These are phyloP conservation scores for Suillus subalutaceus DNA, from an alignment of 768 basidiomycete genomes.

Conservation along the genomic window DNA sequence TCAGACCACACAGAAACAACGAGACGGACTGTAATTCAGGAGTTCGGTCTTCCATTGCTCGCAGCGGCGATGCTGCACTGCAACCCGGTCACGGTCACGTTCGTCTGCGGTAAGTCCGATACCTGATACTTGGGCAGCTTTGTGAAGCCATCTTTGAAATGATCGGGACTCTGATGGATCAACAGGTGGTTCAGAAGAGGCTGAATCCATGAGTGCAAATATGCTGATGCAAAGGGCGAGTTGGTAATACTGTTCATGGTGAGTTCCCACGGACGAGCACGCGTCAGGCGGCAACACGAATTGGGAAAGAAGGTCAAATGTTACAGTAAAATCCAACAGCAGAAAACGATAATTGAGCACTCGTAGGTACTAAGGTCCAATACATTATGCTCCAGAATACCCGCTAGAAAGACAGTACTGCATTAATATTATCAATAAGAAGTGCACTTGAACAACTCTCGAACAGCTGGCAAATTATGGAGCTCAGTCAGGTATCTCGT, in stretches of 20 bases:
- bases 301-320: not conserved
- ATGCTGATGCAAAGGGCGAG: not conserved
- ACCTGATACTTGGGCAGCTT: constrained; percentile 52
- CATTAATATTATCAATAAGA: not conserved
- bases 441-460: not conserved
- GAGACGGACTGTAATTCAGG: constrained; percentile 66
- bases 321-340: not conserved
- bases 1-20: constrained; percentile 14
- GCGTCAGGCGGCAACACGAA: not conserved
- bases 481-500: not conserved
- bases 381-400: not conserved
- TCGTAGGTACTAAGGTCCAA: not conserved
- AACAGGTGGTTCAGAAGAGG: constrained; percentile 25
- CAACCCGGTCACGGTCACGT: constrained; percentile 35
- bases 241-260: not conserved
- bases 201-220: constrained; percentile 37
- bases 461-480: constrained; percentile 1
- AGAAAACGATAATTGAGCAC: not conserved
- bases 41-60: constrained; percentile 72
- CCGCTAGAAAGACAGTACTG: too few relatives aligned
- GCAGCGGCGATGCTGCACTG: constrained; percentile 49
- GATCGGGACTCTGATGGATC: constrained; percentile 27
- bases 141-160: constrained; percentile 56
- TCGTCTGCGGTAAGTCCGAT: constrained; percentile 51
- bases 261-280: not conserved